phyloP scores from a whole-genome alignment of 2,329 filamentous ascomycete genomes.

The Herpotrichia juniperi region DNA sequence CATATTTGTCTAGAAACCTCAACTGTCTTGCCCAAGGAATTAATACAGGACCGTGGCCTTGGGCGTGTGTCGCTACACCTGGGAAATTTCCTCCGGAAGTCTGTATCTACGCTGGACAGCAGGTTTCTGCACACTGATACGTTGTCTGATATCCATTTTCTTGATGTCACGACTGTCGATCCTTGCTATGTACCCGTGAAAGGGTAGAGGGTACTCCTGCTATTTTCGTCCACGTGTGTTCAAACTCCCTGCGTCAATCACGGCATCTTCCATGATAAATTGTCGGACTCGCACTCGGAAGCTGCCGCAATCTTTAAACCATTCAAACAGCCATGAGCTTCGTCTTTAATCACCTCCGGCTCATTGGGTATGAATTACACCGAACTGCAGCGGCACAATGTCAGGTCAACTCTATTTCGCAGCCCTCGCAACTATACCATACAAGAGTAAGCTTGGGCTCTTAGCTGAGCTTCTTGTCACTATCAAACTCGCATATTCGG shows the following conservation, averaged over 20 bases:
- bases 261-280: not conserved
- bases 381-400: not conserved
- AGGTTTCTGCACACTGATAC: too few relatives aligned
- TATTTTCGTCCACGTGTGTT: not conserved
- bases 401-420: not conserved
- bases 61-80: too few relatives aligned
- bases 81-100: too few relatives aligned
- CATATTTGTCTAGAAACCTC: too few relatives aligned
- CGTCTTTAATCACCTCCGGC: not conserved
- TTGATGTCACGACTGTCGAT: too few relatives aligned
- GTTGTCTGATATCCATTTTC: too few relatives aligned
- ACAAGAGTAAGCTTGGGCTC: not conserved
- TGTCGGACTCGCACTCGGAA: not conserved
- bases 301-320: not conserved
- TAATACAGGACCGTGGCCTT: too few relatives aligned
- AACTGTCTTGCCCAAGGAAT: too few relatives aligned
- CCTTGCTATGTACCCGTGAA: too few relatives aligned
- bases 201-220: not conserved
- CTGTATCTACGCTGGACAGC: too few relatives aligned
- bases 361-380: not conserved
- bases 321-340: not conserved
- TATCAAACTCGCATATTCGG: not conserved
- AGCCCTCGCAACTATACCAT: not conserved
- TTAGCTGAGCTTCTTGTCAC: not conserved
- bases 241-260: not conserved